Evolutionary conservation across 345 rosid genomes (phyloP), one percentile per base, ranked within the genome.

Genomic region (Murraya koenigii): DNA sequence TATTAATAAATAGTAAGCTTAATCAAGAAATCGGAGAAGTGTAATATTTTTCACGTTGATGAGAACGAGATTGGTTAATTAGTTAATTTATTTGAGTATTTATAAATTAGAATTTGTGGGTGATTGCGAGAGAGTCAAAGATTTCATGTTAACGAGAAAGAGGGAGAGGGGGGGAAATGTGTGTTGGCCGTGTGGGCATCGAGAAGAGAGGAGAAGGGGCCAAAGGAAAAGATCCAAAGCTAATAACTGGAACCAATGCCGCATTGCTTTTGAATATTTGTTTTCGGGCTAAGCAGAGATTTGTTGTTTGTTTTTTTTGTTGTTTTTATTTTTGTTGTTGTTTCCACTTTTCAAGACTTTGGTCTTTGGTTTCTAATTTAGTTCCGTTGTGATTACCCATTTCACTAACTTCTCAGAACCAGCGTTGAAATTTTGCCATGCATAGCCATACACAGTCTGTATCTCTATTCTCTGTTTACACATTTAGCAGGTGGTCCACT

Each of bases 231-330:
- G 77, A 23, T 77, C 87, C 89, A 89, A 86, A 75, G 75, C 58
- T 58, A 71, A 85, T 81, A 87, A 82, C 90, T 84, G 82, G 81
- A 87, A 89, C 85, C 88, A 66, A 87, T 83, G 89, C 89, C 63
- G 35, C 78, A 61, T 74, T 55, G 52, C 22, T 67, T 49, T 71
- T 77, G 61, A 14, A 67, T 64, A 75, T 81, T 17, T 64, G 83
- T 75, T 82, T 81, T 78, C 83, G 84, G 79, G 77, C 66, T 79
- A 78, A 80, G 84, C 79, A 75, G 79, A 78, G 49, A 44, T 76
- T 80, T 72, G 83, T 85, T 87, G 84, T 88, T 85, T 83, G 80
- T 84, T 82, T 74, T 88, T 80, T 66, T 85, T 85, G 80, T 86
- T 85, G 82, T 89, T 71, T 78, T 75, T 76, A 23, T 73, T 76